Evolutionary conservation across 208 protist genomes (phyloP).

Genomic region (Borovskyia barvae): DNA sequence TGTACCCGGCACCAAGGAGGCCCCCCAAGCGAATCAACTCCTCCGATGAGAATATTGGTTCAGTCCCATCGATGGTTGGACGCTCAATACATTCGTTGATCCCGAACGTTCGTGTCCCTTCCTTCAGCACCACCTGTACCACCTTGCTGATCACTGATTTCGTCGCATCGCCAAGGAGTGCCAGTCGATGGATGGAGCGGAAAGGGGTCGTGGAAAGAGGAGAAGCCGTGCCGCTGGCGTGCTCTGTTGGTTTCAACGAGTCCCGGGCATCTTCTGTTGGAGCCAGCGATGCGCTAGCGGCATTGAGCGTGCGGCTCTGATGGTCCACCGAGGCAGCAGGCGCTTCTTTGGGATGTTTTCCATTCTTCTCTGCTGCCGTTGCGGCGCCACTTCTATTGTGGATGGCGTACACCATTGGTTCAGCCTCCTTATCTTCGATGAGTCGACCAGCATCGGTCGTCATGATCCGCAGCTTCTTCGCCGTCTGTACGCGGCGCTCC

Average conservation of each 20-base stretch:
- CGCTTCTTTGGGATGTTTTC: neutral
- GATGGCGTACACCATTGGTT: conserved; percentile 43
- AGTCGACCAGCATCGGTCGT: conserved; percentile 43
- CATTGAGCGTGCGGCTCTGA: neutral
- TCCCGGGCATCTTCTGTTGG: neutral
- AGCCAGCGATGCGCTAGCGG: neutral
- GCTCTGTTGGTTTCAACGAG: neutral
- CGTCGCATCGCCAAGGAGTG: conserved; percentile 31
- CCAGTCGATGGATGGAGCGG: conserved; percentile 46
- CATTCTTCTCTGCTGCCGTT: conserved; percentile 5
- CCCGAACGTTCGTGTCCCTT: conserved; percentile 39
- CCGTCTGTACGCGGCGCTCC: conserved; percentile 15
- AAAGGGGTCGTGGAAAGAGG: conserved; percentile 19
- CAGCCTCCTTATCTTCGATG: conserved; percentile 26
- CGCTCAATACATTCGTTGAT: conserved; percentile 56
- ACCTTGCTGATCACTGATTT: conserved; percentile 21
- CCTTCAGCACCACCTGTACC: conserved; percentile 35
- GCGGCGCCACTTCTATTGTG: conserved; percentile 5
- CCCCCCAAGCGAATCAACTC: conserved; percentile 37
- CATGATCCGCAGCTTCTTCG: conserved; percentile 45
- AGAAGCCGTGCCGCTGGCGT: neutral
- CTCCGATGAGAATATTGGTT: conserved; percentile 24
- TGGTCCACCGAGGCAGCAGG: neutral
- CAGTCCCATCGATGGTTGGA: neutral
- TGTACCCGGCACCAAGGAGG: conserved; percentile 36